Evolutionary conservation across 805 yeast genomes (phyloP).

Genomic region (Starmerella apicola): DNA sequence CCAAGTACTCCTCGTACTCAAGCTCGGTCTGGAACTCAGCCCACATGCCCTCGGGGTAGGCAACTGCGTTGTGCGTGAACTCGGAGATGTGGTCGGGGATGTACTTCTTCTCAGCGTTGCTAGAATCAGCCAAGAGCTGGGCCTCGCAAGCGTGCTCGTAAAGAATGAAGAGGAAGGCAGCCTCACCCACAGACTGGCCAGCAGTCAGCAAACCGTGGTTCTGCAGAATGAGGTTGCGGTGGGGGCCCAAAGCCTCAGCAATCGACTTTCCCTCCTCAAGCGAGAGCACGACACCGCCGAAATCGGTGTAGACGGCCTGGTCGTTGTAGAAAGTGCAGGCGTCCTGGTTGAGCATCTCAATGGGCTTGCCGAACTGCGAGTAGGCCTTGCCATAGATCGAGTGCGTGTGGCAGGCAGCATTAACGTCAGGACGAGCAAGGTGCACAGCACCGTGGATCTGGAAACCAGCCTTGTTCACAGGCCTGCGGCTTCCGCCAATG

Average conservation of each 20-base stretch:
- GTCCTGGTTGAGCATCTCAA: slow-evolving; percentile 76
- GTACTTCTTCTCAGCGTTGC: slow-evolving; percentile 33
- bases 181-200: slow-evolving; percentile 61
- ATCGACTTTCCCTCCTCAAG: slow-evolving; percentile 48
- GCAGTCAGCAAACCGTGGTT: slow-evolving; percentile 66
- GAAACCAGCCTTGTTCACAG: slow-evolving; percentile 59
- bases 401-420: slow-evolving; percentile 64
- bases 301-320: slow-evolving; percentile 53
- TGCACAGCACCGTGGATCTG: slow-evolving; percentile 57
- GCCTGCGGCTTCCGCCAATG: slow-evolving; percentile 44
- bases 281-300: slow-evolving; percentile 71
- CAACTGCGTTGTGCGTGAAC: slow-evolving; percentile 46
- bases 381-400: slow-evolving; percentile 54
- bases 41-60: slow-evolving; percentile 57
- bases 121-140: slow-evolving; percentile 54
- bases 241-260: slow-evolving; percentile 47
- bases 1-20: slow-evolving; percentile 14
- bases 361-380: slow-evolving; percentile 49
- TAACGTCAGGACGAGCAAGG: slow-evolving; percentile 54
- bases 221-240: slow-evolving; percentile 46
- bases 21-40: slow-evolving; percentile 39
- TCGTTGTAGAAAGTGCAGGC: slow-evolving; percentile 52
- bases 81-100: slow-evolving; percentile 54
- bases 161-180: slow-evolving; percentile 51
- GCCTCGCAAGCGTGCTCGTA: slow-evolving; percentile 55